Conservation (phyloP, 2,329 filamentous ascomycete genomes). For the Lachnellula cervina region DNA sequence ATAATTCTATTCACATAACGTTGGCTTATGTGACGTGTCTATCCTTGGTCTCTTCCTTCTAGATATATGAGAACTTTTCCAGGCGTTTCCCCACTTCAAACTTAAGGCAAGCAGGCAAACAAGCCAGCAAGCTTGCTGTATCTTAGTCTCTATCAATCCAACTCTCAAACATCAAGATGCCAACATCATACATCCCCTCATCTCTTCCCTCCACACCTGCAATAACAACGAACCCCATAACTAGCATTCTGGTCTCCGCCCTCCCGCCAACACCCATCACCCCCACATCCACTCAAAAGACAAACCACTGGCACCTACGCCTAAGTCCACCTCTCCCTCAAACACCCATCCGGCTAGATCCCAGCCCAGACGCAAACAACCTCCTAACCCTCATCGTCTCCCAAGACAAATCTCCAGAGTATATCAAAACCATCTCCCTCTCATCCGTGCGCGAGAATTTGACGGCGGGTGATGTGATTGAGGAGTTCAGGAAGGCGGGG, state of each 20-base stretch:
- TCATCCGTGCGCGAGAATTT: neutral
- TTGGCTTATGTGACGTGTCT: too few species aligned
- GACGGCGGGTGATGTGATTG: neutral
- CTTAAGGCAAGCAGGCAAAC: too few species aligned
- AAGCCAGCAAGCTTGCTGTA: too few species aligned
- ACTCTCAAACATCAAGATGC: neutral
- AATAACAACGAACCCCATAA: neutral
- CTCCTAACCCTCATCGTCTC: neutral
- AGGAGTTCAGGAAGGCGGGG: neutral
- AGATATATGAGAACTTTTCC: too few species aligned
- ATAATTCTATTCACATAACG: too few species aligned
- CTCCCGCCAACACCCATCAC: neutral
- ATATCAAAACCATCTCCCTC: neutral
- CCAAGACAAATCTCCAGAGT: neutral
- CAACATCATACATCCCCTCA: neutral
- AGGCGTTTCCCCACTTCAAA: too few species aligned
- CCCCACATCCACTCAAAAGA: neutral
- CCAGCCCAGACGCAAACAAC: neutral
- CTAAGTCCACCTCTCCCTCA: neutral
- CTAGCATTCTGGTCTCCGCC: neutral
- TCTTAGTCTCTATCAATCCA: too few species aligned
- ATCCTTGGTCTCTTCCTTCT: too few species aligned
- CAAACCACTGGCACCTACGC: neutral
- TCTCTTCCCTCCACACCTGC: neutral
- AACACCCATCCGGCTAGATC: neutral